A percentile compares a stretch with the other conserved stretches of the same genome.
These are phyloP conservation scores for Agroathelia rolfsii DNA, from an alignment of 1,284 basidiomycete genomes.

Conservation along the genomic window DNA sequence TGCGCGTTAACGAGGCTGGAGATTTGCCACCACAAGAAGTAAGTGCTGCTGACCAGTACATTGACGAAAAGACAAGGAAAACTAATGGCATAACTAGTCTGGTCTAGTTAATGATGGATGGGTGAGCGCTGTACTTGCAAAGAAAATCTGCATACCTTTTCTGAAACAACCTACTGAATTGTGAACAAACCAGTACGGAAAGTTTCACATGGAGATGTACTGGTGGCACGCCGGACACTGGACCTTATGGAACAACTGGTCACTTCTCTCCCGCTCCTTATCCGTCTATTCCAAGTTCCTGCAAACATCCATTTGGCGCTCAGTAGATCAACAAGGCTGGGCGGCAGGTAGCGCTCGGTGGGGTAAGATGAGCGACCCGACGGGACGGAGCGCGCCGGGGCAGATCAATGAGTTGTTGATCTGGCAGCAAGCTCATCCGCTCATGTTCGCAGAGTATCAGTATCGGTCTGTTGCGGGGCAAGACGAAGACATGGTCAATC, in stretches of 20 bases:
- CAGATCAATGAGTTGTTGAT: conserved; percentile 55
- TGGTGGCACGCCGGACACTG: conserved; percentile 54
- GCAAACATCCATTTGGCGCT: conserved; percentile 31
- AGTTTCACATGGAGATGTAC: conserved; percentile 56
- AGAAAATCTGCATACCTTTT: background rate
- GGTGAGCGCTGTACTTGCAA: conserved; percentile 25
- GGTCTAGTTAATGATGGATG: conserved; percentile 51
- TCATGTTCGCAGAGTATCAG: conserved; percentile 50
- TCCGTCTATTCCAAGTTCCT: conserved; percentile 40
- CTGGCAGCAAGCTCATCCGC: conserved; percentile 52
- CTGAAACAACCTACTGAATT: background rate
- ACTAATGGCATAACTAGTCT: conserved; percentile 27
- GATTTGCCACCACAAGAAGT: conserved; percentile 51
- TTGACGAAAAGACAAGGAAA: background rate
- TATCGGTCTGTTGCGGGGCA: conserved; percentile 34
- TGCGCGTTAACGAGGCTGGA: conserved; percentile 51
- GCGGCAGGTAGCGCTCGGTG: conserved; percentile 38
- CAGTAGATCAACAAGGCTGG: conserved; percentile 26
- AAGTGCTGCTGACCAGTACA: conserved; percentile 10
- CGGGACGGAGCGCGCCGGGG: conserved; percentile 45
- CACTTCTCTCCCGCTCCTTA: conserved; percentile 35
- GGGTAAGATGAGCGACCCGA: conserved; percentile 56
- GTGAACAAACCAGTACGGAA: conserved; percentile 27
- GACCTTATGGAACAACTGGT: conserved; percentile 53
- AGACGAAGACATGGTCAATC: too few relatives aligned